Base-by-base conservation (phyloP, 164 flowering plant genomes). In the Pachysandra terminalis region DNA sequence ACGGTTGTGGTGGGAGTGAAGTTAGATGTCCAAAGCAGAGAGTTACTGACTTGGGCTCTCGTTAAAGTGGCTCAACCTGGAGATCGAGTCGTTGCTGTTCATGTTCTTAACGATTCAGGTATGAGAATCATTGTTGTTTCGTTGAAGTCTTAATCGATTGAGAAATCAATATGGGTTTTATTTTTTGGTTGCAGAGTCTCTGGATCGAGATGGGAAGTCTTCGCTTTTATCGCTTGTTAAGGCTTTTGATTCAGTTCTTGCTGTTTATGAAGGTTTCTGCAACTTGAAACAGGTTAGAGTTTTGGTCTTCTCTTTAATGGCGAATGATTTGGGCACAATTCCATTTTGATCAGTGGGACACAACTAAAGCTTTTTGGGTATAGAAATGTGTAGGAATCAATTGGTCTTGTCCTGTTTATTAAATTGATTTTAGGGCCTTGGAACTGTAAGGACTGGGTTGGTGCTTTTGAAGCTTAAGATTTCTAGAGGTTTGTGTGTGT, bases 231-330 rank as follows among this genome's bases (percentile, higher is more conserved):
- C 96, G 19, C 86, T 92, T 26, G 89, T 89, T 59, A 90, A 88
- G 71, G 81, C 91, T 0, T 96, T 96, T 67, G 97, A 96, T 68
- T 87, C 91, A 41, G 81, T 96, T 60, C 91, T 96, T 60, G 86
- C 91, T 25, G 97, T 90, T 25, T 96, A 96, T 67, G 93, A 96
- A 86, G 98, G 98, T 9, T 96, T 92, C 80, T 96, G 99, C 84
- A 89, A 87, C 76, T 81, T 92, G 76, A 96, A 92, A 71, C 98
- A 96, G 95, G 99, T 92, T 62, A 19, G 41, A 7, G 7, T 7
- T 32, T 32, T 32, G 37, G 37, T 32, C 5, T 7, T 3, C 37
- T 32, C 37, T 32, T 3, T 32, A 32, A 32, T 32, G 37, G 37
- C 37, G 37, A 32, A 32, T 32, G 37, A 3, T 32, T 32, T 32